These are phyloP conservation scores for Gloeostereum incarnatum DNA, from an alignment of 768 basidiomycete genomes.

Conservation along the genomic window DNA sequence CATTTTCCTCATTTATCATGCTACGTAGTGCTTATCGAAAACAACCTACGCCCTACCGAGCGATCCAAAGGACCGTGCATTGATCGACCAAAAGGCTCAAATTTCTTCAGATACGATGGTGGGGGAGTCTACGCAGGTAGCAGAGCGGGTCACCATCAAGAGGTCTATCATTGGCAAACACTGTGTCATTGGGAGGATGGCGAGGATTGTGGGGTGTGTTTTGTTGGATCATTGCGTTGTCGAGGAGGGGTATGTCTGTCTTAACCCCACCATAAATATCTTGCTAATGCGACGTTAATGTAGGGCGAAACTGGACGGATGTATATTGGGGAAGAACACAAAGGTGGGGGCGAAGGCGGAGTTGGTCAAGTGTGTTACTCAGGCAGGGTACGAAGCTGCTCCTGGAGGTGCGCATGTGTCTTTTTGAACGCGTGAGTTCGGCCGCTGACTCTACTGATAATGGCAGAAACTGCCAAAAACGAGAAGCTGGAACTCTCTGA, in stretches of 20 bases:
- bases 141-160: slow-evolving; percentile 75
- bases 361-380: slow-evolving; percentile 58
- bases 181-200: slow-evolving; percentile 77
- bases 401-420: slow-evolving; percentile 40
- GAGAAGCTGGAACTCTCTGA: slow-evolving; percentile 50
- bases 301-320: slow-evolving; percentile 72
- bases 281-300: slow-evolving; percentile 3
- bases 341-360: slow-evolving; percentile 65
- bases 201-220: slow-evolving; percentile 75
- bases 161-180: slow-evolving; percentile 74
- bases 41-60: slow-evolving; percentile 45
- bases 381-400: slow-evolving; percentile 68
- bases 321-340: slow-evolving; percentile 67
- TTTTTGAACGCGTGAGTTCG: background rate
- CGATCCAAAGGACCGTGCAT: slow-evolving; percentile 50
- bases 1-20: slow-evolving; percentile 5
- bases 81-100: slow-evolving; percentile 76
- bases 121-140: slow-evolving; percentile 75
- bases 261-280: background rate
- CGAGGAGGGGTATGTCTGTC: slow-evolving; percentile 63
- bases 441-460: background rate
- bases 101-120: slow-evolving; percentile 79
- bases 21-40: slow-evolving; percentile 38
- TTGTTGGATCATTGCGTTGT: slow-evolving; percentile 85
- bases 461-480: slow-evolving; percentile 41